These are phyloP conservation scores for Phytophthora melonis DNA, from an alignment of 352 stramenopile species.

Conservation along the genomic window DNA sequence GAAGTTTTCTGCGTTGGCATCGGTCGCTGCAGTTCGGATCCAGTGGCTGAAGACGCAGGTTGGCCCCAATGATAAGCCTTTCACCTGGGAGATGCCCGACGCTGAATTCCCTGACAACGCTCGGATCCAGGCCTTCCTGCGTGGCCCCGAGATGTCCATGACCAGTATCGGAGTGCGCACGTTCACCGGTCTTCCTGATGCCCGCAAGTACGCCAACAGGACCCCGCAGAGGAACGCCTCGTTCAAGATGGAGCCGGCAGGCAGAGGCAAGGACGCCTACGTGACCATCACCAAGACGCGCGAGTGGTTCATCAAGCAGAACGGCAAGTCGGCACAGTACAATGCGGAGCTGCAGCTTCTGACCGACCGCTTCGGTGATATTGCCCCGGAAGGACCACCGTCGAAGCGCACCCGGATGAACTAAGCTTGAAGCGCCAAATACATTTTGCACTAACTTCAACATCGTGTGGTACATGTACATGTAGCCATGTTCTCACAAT, in stretches of 20 bases:
- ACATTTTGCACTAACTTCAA: neutral
- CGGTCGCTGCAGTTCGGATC: neutral
- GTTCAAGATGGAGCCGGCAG: slow-evolving; percentile 17
- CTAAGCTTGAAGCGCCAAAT: neutral
- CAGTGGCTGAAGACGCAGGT: slow-evolving; percentile 7
- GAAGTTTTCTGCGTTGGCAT: slow-evolving; percentile 7
- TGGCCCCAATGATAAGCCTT: neutral
- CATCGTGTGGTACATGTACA: neutral
- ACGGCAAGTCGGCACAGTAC: neutral
- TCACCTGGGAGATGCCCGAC: slow-evolving; percentile 13
- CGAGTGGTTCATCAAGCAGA: slow-evolving; percentile 6
- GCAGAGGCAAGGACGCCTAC: neutral
- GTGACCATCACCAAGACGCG: slow-evolving; percentile 22
- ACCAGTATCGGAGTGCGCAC: neutral
- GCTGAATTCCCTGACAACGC: neutral
- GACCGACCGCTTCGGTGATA: slow-evolving; percentile 3
- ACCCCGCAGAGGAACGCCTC: slow-evolving; percentile 9
- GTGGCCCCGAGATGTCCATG: slow-evolving; percentile 3
- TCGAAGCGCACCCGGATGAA: slow-evolving; percentile 1
- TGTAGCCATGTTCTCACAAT: neutral
- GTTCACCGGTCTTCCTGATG: slow-evolving; percentile 4
- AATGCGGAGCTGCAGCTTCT: slow-evolving; percentile 1
- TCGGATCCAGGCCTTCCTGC: neutral
- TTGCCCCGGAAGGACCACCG: neutral
- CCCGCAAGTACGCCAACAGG: neutral